Conservation (phyloP, 176 grass and related monocot genomes). For the Raddia distichophylla region DNA sequence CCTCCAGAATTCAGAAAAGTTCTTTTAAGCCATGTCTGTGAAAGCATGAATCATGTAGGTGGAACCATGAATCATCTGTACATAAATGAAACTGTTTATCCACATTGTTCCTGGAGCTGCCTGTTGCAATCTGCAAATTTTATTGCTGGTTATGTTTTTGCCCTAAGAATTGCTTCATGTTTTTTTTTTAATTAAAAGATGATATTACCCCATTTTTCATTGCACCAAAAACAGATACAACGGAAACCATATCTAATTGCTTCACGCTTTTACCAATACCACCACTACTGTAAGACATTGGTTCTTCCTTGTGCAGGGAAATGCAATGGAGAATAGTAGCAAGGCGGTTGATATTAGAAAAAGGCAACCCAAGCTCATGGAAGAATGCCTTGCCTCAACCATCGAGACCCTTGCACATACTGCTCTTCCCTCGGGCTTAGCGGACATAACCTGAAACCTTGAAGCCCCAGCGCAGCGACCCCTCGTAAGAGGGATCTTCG, state of each 20-base stretch:
- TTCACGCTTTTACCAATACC: neutral
- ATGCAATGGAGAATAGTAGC: slow-evolving; percentile 30
- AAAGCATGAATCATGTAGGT: no score
- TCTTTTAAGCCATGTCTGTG: neutral
- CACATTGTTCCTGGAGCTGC: neutral
- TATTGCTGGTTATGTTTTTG: neutral
- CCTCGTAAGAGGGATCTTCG: slow-evolving; percentile 38
- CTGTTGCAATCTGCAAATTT: slow-evolving; percentile 5
- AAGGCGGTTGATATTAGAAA: slow-evolving; percentile 3
- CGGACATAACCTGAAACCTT: slow-evolving; percentile 23
- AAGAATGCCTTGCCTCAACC: neutral
- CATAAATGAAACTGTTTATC: slow-evolving; percentile 8
- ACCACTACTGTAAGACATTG: neutral
- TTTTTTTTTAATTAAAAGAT: no score
- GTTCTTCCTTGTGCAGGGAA: slow-evolving; percentile 21
- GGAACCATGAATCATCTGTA: neutral
- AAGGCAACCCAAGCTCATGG: slow-evolving; percentile 3
- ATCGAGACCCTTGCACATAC: slow-evolving; percentile 20
- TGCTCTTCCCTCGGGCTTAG: slow-evolving; percentile 30
- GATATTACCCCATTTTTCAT: no score
- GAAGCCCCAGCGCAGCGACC: slow-evolving; percentile 37
- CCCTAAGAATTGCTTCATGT: neutral
- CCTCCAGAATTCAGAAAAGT: neutral
- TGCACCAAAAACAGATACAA: no score
- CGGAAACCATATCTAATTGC: neutral